Percentiles rank a stretch among this genome's conserved stretches.
phyloP scores from a whole-genome alignment of 257 asterid species.

The Nicotiana obtusifolia region DNA sequence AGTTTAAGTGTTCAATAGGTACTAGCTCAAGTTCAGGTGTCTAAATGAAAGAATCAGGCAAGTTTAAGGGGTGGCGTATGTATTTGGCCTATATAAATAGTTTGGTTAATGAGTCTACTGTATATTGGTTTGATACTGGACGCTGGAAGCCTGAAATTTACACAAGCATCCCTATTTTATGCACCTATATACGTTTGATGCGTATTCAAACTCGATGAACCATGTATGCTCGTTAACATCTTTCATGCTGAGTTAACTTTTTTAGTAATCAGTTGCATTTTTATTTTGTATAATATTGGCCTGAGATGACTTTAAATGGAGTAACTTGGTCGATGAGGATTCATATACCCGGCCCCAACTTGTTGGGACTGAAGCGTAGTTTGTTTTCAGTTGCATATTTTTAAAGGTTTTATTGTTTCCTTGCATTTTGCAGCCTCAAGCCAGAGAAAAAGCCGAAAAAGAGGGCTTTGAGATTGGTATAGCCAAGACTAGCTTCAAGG shows the following conservation, averaged over 20 bases:
- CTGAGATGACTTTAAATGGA: too few species aligned
- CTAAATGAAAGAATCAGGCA: too few species aligned
- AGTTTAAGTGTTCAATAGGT: not conserved
- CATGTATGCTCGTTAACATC: not conserved
- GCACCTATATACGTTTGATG: not conserved
- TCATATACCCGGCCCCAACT: too few species aligned
- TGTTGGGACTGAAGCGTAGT: too few species aligned
- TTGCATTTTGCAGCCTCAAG: conserved; percentile 68
- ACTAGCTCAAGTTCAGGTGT: not conserved
- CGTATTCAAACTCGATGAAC: not conserved
- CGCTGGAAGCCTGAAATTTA: not conserved
- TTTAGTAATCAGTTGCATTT: conserved; percentile 1
- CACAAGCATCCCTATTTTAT: not conserved
- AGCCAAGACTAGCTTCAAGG: conserved; percentile 89
- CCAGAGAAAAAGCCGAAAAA: conserved; percentile 81
- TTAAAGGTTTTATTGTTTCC: conserved; percentile 12
- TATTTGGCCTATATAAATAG: not conserved
- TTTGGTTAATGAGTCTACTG: not conserved
- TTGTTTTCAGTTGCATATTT: not conserved
- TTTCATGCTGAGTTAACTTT: conserved; percentile 1
- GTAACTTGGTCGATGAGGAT: too few species aligned
- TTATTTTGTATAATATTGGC: too few species aligned
- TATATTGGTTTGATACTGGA: not conserved
- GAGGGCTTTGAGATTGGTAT: conserved; percentile 84
- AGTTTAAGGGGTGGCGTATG: too few species aligned